Evolutionary conservation across 306 rosid genomes (phyloP).

Genomic region (Rosa multiflora): DNA sequence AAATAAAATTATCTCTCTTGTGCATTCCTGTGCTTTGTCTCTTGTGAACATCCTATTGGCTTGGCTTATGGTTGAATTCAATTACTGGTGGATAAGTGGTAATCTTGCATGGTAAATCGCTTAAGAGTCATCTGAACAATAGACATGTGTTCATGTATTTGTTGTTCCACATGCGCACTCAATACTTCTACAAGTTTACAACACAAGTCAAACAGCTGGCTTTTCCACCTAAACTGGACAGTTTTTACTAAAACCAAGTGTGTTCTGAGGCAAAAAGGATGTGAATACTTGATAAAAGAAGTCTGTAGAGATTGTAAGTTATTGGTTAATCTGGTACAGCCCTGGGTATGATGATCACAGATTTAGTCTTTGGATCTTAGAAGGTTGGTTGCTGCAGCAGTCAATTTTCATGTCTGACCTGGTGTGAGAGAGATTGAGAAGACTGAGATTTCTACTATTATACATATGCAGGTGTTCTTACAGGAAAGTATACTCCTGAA

Average conservation of each 20-base stretch:
- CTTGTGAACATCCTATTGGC: background rate
- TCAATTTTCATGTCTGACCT: background rate
- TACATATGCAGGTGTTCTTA: slow-evolving; percentile 60
- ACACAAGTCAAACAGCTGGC: background rate
- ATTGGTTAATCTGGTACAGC: background rate
- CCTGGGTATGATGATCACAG: background rate
- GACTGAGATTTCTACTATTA: slow-evolving; percentile 1
- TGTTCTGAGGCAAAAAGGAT: background rate
- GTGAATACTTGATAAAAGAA: background rate
- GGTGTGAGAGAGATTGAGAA: background rate
- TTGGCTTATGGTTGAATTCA: background rate
- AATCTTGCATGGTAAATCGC: background rate
- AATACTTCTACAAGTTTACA: background rate
- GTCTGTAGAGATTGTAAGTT: background rate
- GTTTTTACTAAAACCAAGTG: background rate
- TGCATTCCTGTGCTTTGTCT: background rate
- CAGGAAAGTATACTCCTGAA: slow-evolving; percentile 80
- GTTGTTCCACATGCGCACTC: background rate
- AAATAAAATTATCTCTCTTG: background rate
- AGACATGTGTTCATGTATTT: background rate
- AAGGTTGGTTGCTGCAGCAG: background rate
- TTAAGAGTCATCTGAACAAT: background rate
- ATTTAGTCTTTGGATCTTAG: background rate
- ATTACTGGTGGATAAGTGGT: background rate
- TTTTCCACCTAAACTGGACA: background rate